Evolutionary conservation across 768 basidiomycete genomes (phyloP), one percentile per base, ranked within the genome.

Genomic region (Cystobasidium tubakii): DNA sequence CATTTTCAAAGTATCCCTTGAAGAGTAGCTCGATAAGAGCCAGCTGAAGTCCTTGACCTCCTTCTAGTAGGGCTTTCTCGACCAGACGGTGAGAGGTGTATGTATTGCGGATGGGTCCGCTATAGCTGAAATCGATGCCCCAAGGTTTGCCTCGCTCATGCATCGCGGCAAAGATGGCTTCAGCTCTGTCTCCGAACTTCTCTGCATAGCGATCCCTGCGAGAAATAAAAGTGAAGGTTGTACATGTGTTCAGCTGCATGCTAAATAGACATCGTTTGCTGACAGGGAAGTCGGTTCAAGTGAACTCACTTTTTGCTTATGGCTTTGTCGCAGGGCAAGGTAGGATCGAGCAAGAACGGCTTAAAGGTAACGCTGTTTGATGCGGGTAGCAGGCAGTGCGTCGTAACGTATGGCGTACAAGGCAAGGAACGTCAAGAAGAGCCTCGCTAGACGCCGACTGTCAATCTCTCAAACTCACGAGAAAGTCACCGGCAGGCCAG

Each of bases 31-130:
- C 84, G 57, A 90, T 82, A 46, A 88, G 77, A 0, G 85, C 83
- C 6, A 86, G 80, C 80, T 91, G 90, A 34, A 85, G 78, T 9
- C 83, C 79, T 79, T 87, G 85, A 0, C 89, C 88, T 21, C 87
- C 88, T 23, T 86, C 74, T 75, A 84, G 81, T 79, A 83, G 88
- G 0, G 90, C 89, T 78, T 89, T 89, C 71, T 86, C 85, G 34
- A 88, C 83, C 29, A 92, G 83, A 15, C 90, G 86, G 80, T 91
- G 90, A 12, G 88, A 88, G 25, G 84, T 82, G 50, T 84, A 86
- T n/a, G 90, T 89, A 77, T 87, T 86, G 67, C 85, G 84, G 75
- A 90, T 83, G 19, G 83, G 83, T 27, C 90, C 90, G 21, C 83
- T 84, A 42, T 79, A 79, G 2, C n/a, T 44, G 70, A 79, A 79